phyloP scores from a whole-genome alignment of 495 filamentous ascomycete genomes.

The Talaromyces thailandensis region DNA sequence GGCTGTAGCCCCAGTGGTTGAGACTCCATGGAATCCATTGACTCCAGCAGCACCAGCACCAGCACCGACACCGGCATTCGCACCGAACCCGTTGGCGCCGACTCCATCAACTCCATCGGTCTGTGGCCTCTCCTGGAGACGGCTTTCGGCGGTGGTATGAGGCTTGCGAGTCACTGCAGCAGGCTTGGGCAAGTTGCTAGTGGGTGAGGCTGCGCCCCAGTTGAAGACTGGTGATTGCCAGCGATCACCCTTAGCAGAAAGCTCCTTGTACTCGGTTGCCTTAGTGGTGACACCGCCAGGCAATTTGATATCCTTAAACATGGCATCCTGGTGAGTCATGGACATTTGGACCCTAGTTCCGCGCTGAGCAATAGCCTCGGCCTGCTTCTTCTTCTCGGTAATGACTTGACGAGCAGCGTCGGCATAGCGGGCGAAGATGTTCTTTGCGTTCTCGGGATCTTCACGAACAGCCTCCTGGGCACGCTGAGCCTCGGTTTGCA shows the following conservation, averaged over 20 bases:
- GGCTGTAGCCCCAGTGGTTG: background rate
- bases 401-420: conserved; percentile 65
- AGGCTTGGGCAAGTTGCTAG: conserved; percentile 58
- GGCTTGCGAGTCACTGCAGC: conserved; percentile 59
- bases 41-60: background rate
- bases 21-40: background rate
- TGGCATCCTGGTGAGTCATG: conserved; percentile 79
- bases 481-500: conserved; percentile 75
- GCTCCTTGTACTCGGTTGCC: conserved; percentile 87
- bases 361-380: conserved; percentile 36
- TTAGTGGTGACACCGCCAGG: conserved; percentile 89
- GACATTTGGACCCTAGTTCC: conserved; percentile 71
- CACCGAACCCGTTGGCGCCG: background rate
- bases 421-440: conserved; percentile 81
- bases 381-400: conserved; percentile 65
- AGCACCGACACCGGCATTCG: background rate
- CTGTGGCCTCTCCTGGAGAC: conserved; percentile 8
- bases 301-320: conserved; percentile 81
- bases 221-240: conserved; percentile 95
- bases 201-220: conserved; percentile 69
- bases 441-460: conserved; percentile 68
- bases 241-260: conserved; percentile 78
- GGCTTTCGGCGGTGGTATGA: conserved; percentile 29
- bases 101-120: background rate
- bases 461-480: conserved; percentile 56